Evolutionary conservation across 768 basidiomycete species (phyloP).

Genomic region (Astraeus odoratus): DNA sequence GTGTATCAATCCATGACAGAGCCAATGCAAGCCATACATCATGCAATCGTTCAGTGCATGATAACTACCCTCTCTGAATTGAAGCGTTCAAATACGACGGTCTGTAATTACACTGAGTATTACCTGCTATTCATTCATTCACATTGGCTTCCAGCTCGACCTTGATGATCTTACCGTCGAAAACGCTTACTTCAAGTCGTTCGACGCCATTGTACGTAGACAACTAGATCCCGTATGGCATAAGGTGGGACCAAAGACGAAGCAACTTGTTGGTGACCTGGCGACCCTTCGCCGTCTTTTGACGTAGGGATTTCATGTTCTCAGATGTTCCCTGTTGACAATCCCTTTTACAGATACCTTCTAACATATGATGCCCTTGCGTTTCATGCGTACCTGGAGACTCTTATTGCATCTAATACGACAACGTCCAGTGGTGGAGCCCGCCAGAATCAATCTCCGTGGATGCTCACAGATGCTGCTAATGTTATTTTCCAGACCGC

Average conservation of each 20-base stretch:
- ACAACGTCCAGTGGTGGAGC: slow-evolving; percentile 41
- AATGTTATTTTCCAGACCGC: slow-evolving; percentile 79
- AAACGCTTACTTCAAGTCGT: slow-evolving; percentile 90
- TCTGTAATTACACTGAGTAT: slow-evolving; percentile 28
- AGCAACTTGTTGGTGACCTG: slow-evolving; percentile 85
- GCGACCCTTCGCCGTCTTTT: slow-evolving; percentile 79
- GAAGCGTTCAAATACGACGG: slow-evolving; percentile 73
- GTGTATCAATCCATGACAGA: slow-evolving; percentile 81
- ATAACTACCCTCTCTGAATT: slow-evolving; percentile 82
- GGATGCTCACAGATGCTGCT: slow-evolving; percentile 92
- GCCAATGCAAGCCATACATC: slow-evolving; percentile 87
- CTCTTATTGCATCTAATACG: slow-evolving; percentile 62
- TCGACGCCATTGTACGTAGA: slow-evolving; percentile 80
- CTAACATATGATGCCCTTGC: slow-evolving; percentile 86
- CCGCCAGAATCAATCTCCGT: slow-evolving; percentile 69
- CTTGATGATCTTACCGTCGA: slow-evolving; percentile 90
- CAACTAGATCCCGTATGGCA: slow-evolving; percentile 96
- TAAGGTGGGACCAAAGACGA: slow-evolving; percentile 88
- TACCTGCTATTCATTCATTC: background rate
- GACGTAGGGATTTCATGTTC: slow-evolving; percentile 39
- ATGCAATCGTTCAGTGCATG: slow-evolving; percentile 92
- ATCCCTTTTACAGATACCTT: slow-evolving; percentile 42
- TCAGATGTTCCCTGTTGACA: background rate
- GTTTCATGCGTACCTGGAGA: slow-evolving; percentile 89
- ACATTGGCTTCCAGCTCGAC: slow-evolving; percentile 58